Evolutionary conservation across 2,329 filamentous ascomycete genomes (phyloP).

Genomic region (Claviceps sp.): DNA sequence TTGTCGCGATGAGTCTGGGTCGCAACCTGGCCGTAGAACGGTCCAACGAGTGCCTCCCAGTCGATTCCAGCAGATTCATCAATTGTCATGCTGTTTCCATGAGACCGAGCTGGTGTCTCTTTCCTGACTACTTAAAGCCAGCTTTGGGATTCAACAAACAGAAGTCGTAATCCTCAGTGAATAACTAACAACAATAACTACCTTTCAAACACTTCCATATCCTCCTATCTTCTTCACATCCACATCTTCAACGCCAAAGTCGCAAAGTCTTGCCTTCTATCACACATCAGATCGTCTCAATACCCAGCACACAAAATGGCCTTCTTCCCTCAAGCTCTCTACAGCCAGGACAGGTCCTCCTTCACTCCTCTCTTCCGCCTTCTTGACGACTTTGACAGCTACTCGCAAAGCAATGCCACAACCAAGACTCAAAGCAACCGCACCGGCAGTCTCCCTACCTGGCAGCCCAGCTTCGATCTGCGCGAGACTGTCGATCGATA

Average conservation of each 20-base stretch:
- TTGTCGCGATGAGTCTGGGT: conserved; percentile 1
- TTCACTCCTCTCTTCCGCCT: conserved; percentile 50
- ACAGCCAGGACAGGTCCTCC: conserved; percentile 35
- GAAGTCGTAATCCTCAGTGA: background rate
- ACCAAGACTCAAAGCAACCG: conserved; percentile 14
- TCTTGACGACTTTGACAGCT: conserved; percentile 49
- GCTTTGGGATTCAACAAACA: background rate
- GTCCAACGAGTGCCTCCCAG: background rate
- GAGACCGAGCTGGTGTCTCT: background rate
- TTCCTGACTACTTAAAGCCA: background rate
- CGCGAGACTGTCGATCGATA: conserved; percentile 55
- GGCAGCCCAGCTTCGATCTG: conserved; percentile 68
- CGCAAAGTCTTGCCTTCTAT: background rate
- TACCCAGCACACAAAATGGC: conserved; percentile 40
- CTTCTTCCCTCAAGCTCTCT: conserved; percentile 42
- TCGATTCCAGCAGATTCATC: conserved; percentile 12
- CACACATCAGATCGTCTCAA: conserved; percentile 8
- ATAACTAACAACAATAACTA: background rate
- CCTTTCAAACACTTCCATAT: background rate
- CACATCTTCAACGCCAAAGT: background rate
- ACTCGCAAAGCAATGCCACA: conserved; percentile 25
- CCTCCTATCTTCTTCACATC: background rate
- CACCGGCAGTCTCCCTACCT: conserved; percentile 32
- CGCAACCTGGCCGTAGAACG: conserved; percentile 4
- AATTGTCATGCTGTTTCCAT: background rate